Evolutionary conservation across 2,329 filamentous ascomycete species (phyloP).

Genomic region (Didymella arachidicola): DNA sequence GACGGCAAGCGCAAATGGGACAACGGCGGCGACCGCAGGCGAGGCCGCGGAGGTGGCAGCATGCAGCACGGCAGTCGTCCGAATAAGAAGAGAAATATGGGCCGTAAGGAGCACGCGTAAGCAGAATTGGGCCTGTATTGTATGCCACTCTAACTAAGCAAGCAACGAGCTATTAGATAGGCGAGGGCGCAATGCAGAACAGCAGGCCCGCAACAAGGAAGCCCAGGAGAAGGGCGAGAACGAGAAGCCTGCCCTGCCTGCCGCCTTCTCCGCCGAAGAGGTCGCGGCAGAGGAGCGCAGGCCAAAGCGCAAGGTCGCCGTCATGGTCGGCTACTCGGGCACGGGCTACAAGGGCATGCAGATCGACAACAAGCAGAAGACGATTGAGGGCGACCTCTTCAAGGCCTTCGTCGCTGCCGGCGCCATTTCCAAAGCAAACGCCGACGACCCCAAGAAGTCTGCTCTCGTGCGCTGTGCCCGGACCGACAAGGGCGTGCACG

Average conservation of each 20-base stretch:
- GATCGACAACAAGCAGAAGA: conserved; percentile 78
- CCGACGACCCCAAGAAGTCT: conserved; percentile 95
- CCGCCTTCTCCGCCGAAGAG: conserved; percentile 75
- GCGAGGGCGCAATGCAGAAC: conserved; percentile 54
- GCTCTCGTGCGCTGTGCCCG: conserved; percentile 91
- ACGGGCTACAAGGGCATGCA: conserved; percentile 98
- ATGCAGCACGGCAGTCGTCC: conserved; percentile 50
- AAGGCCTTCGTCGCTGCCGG: conserved; percentile 88
- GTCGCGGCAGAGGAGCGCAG: conserved; percentile 85
- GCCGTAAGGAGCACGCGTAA: conserved; percentile 71
- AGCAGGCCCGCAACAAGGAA: conserved; percentile 51
- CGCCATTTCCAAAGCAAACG: conserved; percentile 95
- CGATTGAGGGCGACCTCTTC: conserved; percentile 96
- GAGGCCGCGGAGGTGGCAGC: conserved; percentile 44
- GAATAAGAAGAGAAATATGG: conserved; percentile 72
- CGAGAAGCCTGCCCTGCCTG: conserved; percentile 60
- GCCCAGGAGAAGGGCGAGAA: conserved; percentile 47
- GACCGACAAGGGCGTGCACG: conserved; percentile 97
- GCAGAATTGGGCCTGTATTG: not conserved
- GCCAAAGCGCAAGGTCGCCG: conserved; percentile 95
- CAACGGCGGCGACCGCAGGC: conserved; percentile 34
- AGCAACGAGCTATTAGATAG: conserved; percentile 58
- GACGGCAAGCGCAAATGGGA: conserved; percentile 46
- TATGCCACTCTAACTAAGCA: conserved; percentile 52
- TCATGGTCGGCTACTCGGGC: conserved; percentile 93